Evolutionary conservation across 345 rosid species (phyloP), one percentile per base, ranked within the genome.

Genomic region (Salix udensis): DNA sequence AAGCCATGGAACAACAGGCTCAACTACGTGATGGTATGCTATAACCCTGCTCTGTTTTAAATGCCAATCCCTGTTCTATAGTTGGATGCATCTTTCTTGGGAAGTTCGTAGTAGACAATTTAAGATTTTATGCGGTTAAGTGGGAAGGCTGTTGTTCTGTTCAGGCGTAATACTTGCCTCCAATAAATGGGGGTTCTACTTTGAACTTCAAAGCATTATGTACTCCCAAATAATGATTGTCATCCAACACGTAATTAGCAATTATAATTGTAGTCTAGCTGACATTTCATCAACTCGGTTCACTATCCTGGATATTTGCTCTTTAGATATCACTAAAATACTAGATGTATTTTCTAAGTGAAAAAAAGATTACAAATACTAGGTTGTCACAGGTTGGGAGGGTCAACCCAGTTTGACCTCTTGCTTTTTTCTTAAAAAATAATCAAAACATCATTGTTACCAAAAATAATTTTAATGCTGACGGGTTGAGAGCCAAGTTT

Each of bases 1-100:
- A 93, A 82, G 91, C 92, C 46, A 88, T 93, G 97, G 98, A 95
- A 81, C 94, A 90, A 72, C 96, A 93, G 80, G 94, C 94, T 82
- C 92, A 90, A 79, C 78, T 91, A 75, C 89, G 94, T 65, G 99
- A 96, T 77, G 96, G 97, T 96, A 85, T 36, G 79, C 71, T 52
- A 50, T 24, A 68, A 53, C 7, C 10, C 36, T 13, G 50, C 39
- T 37, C 68, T 65, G 30, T 19, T 78, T 73, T 39, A 18, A 18
- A 24, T 24, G 58, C 12, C 18, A 36, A 50, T 40, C 6, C 1
- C 36, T 61, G 34, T 5, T 62, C 19, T 4, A 6, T 23, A 52
- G 64, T 46, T 50, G 77, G 64, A 48, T 60, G 53, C 14, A n/a
- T 61, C 7, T 72, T 40, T 72, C 24, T 5, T 1, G 5, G 34